phyloP scores from a whole-genome alignment of 352 stramenopile genomes.

The Pythium plurisporium region DNA sequence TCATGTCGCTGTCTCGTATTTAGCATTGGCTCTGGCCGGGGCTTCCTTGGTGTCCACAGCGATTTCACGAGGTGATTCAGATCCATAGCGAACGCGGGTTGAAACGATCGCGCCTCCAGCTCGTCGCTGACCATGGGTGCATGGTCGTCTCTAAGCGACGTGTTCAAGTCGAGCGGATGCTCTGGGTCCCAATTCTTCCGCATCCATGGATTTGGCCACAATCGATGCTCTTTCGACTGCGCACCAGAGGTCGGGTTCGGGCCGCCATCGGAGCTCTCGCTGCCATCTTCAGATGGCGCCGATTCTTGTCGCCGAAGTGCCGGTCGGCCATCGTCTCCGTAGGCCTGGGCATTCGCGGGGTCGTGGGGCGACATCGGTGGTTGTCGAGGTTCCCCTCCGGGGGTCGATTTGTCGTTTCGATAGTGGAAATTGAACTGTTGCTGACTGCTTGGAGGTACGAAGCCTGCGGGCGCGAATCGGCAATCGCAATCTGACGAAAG shows the following conservation, averaged over 20 bases:
- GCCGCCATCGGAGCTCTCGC: background rate
- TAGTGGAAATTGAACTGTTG: too few relatives aligned
- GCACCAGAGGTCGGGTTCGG: background rate
- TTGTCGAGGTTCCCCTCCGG: too few relatives aligned
- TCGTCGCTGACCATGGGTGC: slow-evolving; percentile 2
- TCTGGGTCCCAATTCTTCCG: slow-evolving; percentile 14
- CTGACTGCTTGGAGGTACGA: too few relatives aligned
- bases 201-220: slow-evolving; percentile 26
- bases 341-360: background rate
- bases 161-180: slow-evolving; percentile 26
- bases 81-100: slow-evolving; percentile 20
- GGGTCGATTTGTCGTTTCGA: too few relatives aligned
- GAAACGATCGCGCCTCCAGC: slow-evolving; percentile 4
- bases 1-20: too few relatives aligned
- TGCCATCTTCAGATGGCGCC: background rate
- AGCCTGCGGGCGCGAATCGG: too few relatives aligned
- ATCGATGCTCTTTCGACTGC: background rate
- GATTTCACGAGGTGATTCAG: slow-evolving; percentile 22
- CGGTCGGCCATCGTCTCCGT: background rate
- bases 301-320: background rate
- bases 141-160: background rate
- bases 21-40: background rate
- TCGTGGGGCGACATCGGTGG: too few relatives aligned
- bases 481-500: too few relatives aligned
- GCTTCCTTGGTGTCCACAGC: slow-evolving; percentile 20